phyloP scores from a whole-genome alignment of 2,329 filamentous ascomycete species.

The Botrytis hyacinthi region DNA sequence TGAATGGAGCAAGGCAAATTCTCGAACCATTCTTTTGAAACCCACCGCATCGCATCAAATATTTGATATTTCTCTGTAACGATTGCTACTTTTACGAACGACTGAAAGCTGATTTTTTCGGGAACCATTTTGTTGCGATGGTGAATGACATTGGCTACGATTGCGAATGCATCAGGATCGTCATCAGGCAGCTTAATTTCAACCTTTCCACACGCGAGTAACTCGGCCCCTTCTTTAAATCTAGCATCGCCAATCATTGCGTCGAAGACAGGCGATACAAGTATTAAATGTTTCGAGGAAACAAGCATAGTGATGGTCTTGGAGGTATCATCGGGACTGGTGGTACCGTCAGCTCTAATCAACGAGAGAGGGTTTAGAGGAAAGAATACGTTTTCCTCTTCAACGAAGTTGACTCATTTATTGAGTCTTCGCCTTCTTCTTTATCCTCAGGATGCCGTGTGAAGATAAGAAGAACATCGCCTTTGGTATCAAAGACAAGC shows the following conservation, averaged over 20 bases:
- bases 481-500: not conserved
- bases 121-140: not conserved
- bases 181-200: conserved; percentile 8
- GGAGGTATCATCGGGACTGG: not conserved
- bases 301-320: not conserved
- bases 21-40: not conserved
- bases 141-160: not conserved
- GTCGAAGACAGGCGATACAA: conserved; percentile 12
- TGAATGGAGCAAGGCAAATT: too few species aligned
- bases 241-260: not conserved
- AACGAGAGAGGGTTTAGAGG: not conserved
- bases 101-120: not conserved
- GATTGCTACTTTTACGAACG: not conserved
- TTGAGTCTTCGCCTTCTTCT: too few species aligned
- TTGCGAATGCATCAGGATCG: conserved; percentile 3
- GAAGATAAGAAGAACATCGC: not conserved
- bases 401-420: too few species aligned
- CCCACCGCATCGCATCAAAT: not conserved
- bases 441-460: not conserved
- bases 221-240: not conserved
- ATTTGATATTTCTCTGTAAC: not conserved
- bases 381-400: conserved; percentile 4
- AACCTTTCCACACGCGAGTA: not conserved
- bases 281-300: conserved; percentile 10
- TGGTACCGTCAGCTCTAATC: not conserved